Percentiles rank a stretch among this genome's conserved stretches.
These are phyloP conservation scores for Sherardia arvensis DNA, from an alignment of 257 asterid genomes.

Conservation along the genomic window DNA sequence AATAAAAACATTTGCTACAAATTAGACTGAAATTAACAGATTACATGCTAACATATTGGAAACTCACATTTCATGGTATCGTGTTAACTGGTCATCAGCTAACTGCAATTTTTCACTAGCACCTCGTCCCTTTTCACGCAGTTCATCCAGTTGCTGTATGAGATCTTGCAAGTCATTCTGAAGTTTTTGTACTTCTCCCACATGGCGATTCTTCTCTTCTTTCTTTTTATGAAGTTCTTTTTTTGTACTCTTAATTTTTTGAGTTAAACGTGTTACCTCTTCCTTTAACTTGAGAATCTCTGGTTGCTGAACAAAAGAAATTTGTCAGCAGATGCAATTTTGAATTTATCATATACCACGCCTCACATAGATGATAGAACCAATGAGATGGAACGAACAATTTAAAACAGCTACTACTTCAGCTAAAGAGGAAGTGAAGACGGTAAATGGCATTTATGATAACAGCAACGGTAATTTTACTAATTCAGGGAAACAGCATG, in stretches of 20 bases:
- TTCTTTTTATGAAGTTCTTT: conserved; percentile 73
- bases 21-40: conserved; percentile 10
- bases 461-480: neutral
- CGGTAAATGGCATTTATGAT: neutral
- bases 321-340: neutral
- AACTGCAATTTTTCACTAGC: conserved; percentile 88
- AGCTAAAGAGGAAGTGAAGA: neutral
- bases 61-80: conserved; percentile 85
- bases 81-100: conserved; percentile 91
- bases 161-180: conserved; percentile 71
- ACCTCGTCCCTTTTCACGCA: conserved; percentile 69
- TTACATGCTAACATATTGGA: conserved; percentile 9
- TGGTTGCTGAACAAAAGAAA: conserved; percentile 64
- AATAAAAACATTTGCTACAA: neutral
- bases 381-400: neutral
- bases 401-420: neutral
- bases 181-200: conserved; percentile 64
- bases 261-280: conserved; percentile 66
- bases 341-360: neutral
- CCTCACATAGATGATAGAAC: too few species aligned
- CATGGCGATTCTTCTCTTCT: conserved; percentile 68
- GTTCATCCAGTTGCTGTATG: conserved; percentile 66
- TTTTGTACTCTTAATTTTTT: conserved; percentile 60
- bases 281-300: conserved; percentile 84
- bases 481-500: neutral